Conservation (phyloP, 768 basidiomycete species). For the Royoungia palumana region DNA sequence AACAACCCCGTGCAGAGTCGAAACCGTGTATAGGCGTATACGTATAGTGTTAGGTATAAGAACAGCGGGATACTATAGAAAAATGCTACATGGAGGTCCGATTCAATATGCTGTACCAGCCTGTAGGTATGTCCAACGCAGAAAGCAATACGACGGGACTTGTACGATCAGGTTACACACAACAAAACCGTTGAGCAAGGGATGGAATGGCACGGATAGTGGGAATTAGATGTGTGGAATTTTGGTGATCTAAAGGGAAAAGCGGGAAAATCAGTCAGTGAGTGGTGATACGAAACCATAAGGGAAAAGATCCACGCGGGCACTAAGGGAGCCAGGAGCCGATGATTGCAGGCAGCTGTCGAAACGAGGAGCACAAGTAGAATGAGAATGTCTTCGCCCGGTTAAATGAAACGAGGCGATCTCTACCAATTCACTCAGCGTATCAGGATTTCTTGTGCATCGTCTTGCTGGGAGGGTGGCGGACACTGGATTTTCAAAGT, state of each 20-base stretch:
- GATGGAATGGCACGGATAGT: no score
- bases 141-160: background rate
- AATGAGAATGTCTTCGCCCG: conserved; percentile 3
- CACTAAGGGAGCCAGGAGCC: no score
- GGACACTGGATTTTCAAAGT: conserved; percentile 53
- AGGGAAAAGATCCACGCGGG: conserved; percentile 4
- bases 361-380: conserved; percentile 1
- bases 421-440: conserved; percentile 36
- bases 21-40: background rate
- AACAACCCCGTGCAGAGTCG: no score
- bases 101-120: no score
- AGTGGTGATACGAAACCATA: conserved; percentile 1
- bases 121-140: background rate
- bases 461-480: conserved; percentile 39
- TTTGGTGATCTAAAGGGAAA: conserved; percentile 3
- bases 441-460: conserved; percentile 48
- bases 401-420: conserved; percentile 10
- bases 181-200: background rate
- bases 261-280: conserved; percentile 2
- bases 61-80: background rate
- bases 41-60: background rate
- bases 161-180: background rate
- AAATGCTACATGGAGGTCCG: background rate
- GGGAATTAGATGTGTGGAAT: no score
- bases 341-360: no score